Conservation (phyloP, 495 filamentous ascomycete genomes). For the Podospora pseudocomata region DNA sequence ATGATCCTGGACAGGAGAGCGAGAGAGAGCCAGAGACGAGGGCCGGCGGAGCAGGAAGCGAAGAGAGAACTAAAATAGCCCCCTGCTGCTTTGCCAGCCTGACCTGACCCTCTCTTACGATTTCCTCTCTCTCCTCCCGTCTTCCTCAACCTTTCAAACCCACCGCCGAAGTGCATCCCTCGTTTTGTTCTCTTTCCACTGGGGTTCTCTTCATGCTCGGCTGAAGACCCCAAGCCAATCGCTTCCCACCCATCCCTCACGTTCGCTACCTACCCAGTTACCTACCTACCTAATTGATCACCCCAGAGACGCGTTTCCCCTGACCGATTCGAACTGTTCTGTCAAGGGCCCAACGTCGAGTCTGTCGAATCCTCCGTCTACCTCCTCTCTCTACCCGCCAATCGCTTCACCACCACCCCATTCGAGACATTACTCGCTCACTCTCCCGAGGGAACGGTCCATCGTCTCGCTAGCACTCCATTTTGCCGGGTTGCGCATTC, state of each 20-base stretch:
- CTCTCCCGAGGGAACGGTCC: not conserved
- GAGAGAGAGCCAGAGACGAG: not conserved
- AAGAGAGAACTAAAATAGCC: constrained; percentile 7
- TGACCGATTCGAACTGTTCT: not conserved
- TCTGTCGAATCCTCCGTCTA: not conserved
- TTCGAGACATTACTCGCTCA: constrained; percentile 4
- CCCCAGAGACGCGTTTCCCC: not conserved
- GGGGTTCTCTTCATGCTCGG: not conserved
- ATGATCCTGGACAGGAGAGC: constrained; percentile 7
- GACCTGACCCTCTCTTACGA: not conserved
- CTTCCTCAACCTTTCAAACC: no score
- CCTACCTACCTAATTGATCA: not conserved
- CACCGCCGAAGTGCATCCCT: not conserved
- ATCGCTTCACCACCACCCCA: constrained; percentile 4
- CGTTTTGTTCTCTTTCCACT: not conserved
- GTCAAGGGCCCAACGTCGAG: not conserved
- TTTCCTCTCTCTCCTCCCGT: not conserved
- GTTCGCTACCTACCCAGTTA: not conserved
- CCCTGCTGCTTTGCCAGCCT: constrained; percentile 1
- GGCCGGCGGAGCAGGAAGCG: not conserved
- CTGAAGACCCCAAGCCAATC: constrained; percentile 1
- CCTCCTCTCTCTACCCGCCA: not conserved
- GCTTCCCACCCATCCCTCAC: not conserved
- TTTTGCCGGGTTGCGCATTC: not conserved
- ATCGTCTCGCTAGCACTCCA: not conserved